These are phyloP conservation scores for Sarocladium oryzae DNA, from an alignment of 2,329 filamentous ascomycete genomes.

Conservation along the genomic window DNA sequence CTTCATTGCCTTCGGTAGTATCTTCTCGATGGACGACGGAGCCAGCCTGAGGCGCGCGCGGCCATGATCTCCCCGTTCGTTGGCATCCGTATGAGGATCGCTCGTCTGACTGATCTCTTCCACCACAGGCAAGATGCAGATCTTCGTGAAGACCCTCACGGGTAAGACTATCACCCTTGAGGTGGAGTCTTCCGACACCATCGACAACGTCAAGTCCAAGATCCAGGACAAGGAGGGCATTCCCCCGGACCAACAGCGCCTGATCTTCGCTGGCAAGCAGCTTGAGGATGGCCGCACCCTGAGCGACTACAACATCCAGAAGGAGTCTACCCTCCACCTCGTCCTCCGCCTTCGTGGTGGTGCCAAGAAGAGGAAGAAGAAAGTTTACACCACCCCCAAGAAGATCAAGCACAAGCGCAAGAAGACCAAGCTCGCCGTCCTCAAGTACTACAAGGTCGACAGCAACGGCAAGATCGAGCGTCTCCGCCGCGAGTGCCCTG, in stretches of 20 bases:
- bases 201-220: constrained; percentile 99
- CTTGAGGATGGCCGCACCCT: constrained; percentile 99
- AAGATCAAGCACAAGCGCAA: constrained; percentile 99
- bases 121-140: constrained; percentile 62
- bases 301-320: constrained; percentile 99
- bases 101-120: constrained; percentile 32
- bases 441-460: constrained; percentile 99
- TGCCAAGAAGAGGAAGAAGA: constrained; percentile 99
- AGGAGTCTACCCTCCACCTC: constrained; percentile 97
- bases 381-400: constrained; percentile 99
- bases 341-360: constrained; percentile 98
- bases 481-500: constrained; percentile 94
- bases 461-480: constrained; percentile 99
- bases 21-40: background rate
- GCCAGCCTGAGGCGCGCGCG: background rate
- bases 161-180: constrained; percentile 99
- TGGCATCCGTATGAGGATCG: background rate
- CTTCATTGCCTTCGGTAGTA: background rate
- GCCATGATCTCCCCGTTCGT: constrained; percentile 1
- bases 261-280: constrained; percentile 99
- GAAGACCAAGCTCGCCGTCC: constrained; percentile 99
- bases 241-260: constrained; percentile 95
- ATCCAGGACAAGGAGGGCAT: constrained; percentile 99
- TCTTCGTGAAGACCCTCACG: constrained; percentile 84
- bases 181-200: constrained; percentile 99